These are phyloP conservation scores for Anisodus acutangulus DNA, from an alignment of 257 asterid genomes.

Conservation along the genomic window DNA sequence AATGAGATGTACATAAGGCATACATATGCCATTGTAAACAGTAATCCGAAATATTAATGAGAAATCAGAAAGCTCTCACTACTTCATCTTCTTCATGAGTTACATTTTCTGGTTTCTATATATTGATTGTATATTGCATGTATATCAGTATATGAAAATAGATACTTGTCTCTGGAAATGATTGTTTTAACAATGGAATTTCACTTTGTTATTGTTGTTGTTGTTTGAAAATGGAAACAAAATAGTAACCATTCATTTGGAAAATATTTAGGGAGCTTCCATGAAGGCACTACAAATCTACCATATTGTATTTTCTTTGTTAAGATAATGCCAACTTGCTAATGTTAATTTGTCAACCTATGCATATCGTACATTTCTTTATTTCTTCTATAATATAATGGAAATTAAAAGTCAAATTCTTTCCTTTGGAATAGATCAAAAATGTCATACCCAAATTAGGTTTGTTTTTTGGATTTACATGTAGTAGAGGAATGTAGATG, in stretches of 20 bases:
- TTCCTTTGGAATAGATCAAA: background rate
- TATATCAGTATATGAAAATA: too few relatives aligned
- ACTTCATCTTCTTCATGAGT: too few relatives aligned
- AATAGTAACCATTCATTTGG: slow-evolving; percentile 12
- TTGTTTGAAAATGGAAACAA: background rate
- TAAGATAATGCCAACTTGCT: background rate
- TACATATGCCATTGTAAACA: too few relatives aligned
- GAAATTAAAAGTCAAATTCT: background rate
- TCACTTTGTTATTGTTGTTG: too few relatives aligned
- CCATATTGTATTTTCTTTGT: slow-evolving; percentile 17
- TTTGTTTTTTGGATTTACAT: background rate
- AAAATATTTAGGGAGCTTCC: background rate
- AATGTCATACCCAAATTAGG: background rate
- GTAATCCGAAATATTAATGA: too few relatives aligned
- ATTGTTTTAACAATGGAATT: too few relatives aligned
- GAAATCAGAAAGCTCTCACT: too few relatives aligned
- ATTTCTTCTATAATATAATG: background rate
- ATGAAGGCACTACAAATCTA: background rate
- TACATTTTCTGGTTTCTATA: too few relatives aligned
- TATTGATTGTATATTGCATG: too few relatives aligned
- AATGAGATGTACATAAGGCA: too few relatives aligned
- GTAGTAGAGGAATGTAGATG: background rate
- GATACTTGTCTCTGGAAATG: too few relatives aligned
- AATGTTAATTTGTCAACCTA: background rate
- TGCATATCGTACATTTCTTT: background rate